Base-by-base conservation (phyloP, 768 basidiomycete species). In the Hericium coralloides region DNA sequence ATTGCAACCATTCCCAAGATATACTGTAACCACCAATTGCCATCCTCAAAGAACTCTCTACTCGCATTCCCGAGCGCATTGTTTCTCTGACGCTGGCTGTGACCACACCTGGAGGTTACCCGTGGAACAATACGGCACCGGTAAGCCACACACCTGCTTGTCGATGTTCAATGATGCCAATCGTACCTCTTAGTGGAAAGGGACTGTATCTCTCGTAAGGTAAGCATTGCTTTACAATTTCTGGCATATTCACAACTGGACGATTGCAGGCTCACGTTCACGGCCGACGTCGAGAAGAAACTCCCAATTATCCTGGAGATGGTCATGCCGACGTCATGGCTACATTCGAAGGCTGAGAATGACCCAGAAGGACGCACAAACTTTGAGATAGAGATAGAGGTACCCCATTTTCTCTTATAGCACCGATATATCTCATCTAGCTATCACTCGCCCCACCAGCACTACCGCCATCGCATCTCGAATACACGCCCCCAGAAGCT, bases 361-460 rank as follows among this genome's bases (percentile, higher is more conserved):
- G 85, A 89, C 59, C 66, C 74, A 0, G 63, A 76, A 47, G 81
- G 80, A 3, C 78, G 82, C 51, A 89, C 84, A 9, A 91, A 92
- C 64, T 69, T 75, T 5, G 77, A 86, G 58, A 66, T 87, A 14
- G 79, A 88, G 63, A 60, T 66, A 1, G 77, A 79, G 69, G 88
- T 85, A 49, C 38, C 70, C 31, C 6, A 15, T 20, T 17, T 18
- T 38, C 45, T 39, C 53, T 31, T 6, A 1, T 6, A 8, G 31
- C 31, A 31, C 31, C 31, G 31, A 31, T 8, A 31, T 31, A 8
- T 31, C 31, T 31, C 31, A 8, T 7, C 5, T 8, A 31, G 31
- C 31, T 31, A 31, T 31, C 31, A 9, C 20, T 50, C 49, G 17
- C n/a, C 17, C 20, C 15, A 14, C 14, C 36, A 89, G 85, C 58